phyloP scores from a whole-genome alignment of 2,329 filamentous ascomycete genomes.

The Ceratocystis lukuohia region DNA sequence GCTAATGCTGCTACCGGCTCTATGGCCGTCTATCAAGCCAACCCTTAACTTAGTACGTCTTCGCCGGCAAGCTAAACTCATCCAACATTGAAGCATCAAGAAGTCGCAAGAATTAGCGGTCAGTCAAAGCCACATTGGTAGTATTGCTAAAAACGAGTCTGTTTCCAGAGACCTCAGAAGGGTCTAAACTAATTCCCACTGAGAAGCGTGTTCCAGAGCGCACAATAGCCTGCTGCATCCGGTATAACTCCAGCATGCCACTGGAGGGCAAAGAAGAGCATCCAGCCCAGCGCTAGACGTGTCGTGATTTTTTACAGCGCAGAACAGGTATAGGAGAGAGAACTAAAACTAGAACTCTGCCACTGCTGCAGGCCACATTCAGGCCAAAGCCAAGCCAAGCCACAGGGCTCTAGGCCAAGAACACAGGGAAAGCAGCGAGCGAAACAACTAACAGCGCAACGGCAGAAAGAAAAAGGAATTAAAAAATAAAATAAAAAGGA shows the following conservation, averaged over 20 bases:
- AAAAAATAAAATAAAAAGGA: background rate
- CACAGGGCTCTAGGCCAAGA: background rate
- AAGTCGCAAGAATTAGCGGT: too few species aligned
- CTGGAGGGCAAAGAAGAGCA: background rate
- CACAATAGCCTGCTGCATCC: background rate
- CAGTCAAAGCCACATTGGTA: background rate
- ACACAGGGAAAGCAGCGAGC: background rate
- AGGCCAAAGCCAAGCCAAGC: conserved; percentile 2
- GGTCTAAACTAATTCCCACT: background rate
- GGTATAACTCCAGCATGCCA: background rate
- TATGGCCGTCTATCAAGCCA: too few species aligned
- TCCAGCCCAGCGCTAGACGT: too few species aligned
- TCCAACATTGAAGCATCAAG: too few species aligned
- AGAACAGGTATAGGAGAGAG: background rate
- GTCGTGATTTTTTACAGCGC: background rate
- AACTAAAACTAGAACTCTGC: background rate
- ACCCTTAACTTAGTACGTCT: too few species aligned
- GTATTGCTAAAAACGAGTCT: background rate
- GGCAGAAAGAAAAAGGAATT: background rate
- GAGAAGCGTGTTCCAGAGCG: background rate
- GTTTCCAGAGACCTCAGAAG: background rate
- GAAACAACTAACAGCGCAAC: background rate
- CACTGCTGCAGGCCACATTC: background rate
- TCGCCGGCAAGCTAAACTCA: too few species aligned
- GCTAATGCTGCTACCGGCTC: too few species aligned